Evolutionary conservation across 805 yeast species (phyloP).

Genomic region (Saturnispora halmiae): DNA sequence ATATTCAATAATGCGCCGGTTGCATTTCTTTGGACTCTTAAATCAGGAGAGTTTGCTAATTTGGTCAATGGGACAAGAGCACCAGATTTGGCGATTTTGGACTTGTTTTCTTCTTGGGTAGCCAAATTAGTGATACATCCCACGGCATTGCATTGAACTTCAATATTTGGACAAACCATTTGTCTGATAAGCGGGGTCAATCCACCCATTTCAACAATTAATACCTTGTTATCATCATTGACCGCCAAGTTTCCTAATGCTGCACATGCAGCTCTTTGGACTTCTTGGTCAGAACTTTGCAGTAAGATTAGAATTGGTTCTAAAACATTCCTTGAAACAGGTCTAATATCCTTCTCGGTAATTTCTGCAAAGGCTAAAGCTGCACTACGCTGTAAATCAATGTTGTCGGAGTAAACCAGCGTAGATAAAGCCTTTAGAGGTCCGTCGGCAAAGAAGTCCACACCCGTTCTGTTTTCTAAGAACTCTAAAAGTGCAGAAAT

Average conservation of each 20-base stretch:
- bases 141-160: constrained; percentile 98
- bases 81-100: constrained; percentile 92
- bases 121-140: constrained; percentile 98
- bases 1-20: constrained; percentile 96
- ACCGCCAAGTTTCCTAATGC: constrained; percentile 98
- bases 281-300: constrained; percentile 85
- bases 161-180: constrained; percentile 95
- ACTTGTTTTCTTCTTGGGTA: constrained; percentile 93
- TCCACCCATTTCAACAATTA: constrained; percentile 97
- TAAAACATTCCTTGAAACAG: constrained; percentile 82
- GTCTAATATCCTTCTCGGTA: constrained; percentile 89
- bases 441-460: constrained; percentile 81
- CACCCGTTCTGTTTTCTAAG: constrained; percentile 79
- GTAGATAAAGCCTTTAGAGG: constrained; percentile 86
- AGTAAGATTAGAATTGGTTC: constrained; percentile 87
- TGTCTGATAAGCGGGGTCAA: constrained; percentile 92
- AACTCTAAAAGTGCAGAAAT: constrained; percentile 83
- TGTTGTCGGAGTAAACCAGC: constrained; percentile 87
- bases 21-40: constrained; percentile 95
- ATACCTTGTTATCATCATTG: constrained; percentile 83
- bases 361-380: constrained; percentile 98
- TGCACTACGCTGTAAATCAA: constrained; percentile 92
- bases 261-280: constrained; percentile 97
- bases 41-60: constrained; percentile 87
- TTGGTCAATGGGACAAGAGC: constrained; percentile 91